Evolutionary conservation across 202 grass and related monocot genomes (phyloP).

Genomic region (Cymbopogon flexuosus): DNA sequence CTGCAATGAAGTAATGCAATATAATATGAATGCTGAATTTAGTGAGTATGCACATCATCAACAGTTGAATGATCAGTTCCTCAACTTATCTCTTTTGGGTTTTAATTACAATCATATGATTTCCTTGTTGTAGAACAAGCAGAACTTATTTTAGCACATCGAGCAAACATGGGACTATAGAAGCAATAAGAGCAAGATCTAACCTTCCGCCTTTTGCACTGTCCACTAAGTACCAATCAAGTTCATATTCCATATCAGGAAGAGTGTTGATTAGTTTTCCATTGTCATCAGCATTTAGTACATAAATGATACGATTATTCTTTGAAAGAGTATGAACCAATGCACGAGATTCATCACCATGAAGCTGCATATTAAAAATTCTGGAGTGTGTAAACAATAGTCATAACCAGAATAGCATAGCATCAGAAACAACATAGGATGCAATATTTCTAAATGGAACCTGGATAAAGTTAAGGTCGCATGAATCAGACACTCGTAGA

Average conservation of each 20-base stretch:
- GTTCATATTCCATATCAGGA: constrained; percentile 38
- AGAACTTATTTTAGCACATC: not conserved
- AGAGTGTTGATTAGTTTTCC: constrained; percentile 65
- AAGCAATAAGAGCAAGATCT: constrained; percentile 20
- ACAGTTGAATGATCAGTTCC: not conserved
- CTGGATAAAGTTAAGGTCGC: constrained; percentile 62
- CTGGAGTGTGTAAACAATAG: not conserved
- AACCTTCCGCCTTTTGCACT: constrained; percentile 80
- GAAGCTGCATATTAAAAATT: constrained; percentile 56
- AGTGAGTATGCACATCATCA: not conserved
- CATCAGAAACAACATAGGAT: not conserved
- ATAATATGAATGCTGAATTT: not conserved
- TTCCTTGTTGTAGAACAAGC: not conserved
- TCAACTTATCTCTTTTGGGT: not conserved
- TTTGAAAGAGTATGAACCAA: constrained; percentile 45
- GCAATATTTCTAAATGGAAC: constrained; percentile 24
- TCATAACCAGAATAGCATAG: not conserved
- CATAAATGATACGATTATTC: constrained; percentile 63
- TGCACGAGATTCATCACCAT: constrained; percentile 69
- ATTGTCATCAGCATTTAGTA: constrained; percentile 67
- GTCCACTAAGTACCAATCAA: constrained; percentile 80
- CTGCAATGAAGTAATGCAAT: not conserved
- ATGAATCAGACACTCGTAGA: constrained; percentile 53
- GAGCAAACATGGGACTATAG: not conserved
- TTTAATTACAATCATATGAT: not conserved